A percentile compares a stretch with the other conserved stretches of the same genome.
Conservation (phyloP, 2,329 filamentous ascomycete species). For the Aspergillus uvarum region DNA sequence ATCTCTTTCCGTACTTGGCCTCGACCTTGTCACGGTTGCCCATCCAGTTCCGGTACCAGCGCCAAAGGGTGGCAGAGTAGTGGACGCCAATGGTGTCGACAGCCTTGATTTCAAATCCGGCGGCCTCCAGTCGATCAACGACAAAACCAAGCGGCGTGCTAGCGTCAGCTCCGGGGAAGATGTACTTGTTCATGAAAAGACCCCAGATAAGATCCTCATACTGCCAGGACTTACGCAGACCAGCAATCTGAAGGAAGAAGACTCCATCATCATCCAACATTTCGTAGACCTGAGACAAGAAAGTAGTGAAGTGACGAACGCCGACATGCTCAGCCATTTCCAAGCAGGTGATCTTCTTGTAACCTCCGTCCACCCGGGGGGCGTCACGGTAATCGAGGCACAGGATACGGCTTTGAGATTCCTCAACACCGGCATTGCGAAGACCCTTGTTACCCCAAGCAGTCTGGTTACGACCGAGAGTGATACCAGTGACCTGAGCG, state of each 20-base stretch:
- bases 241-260: conserved; percentile 94
- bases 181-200: conserved; percentile 99
- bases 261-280: conserved; percentile 96
- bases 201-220: conserved; percentile 98
- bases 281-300: conserved; percentile 83
- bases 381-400: conserved; percentile 98
- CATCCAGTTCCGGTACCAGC: conserved; percentile 99
- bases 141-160: conserved; percentile 90
- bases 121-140: conserved; percentile 77
- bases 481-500: conserved; percentile 81
- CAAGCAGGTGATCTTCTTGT: conserved; percentile 94
- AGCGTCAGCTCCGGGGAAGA: conserved; percentile 96
- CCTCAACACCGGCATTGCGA: conserved; percentile 74
- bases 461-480: conserved; percentile 92
- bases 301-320: conserved; percentile 78
- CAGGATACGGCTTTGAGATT: conserved; percentile 86
- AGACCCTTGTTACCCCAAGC: conserved; percentile 93
- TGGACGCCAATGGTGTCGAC: conserved; percentile 94
- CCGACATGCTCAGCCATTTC: conserved; percentile 99
- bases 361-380: conserved; percentile 71
- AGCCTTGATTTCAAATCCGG: conserved; percentile 86
- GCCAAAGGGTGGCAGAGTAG: conserved; percentile 94
- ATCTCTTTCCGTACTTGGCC: conserved; percentile 91
- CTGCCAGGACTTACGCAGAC: conserved; percentile 92
- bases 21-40: conserved; percentile 88